Percentiles rank a stretch among this genome's conserved stretches.
These are phyloP conservation scores for Holtermannia corniformis DNA, from an alignment of 768 basidiomycete genomes.

Conservation along the genomic window DNA sequence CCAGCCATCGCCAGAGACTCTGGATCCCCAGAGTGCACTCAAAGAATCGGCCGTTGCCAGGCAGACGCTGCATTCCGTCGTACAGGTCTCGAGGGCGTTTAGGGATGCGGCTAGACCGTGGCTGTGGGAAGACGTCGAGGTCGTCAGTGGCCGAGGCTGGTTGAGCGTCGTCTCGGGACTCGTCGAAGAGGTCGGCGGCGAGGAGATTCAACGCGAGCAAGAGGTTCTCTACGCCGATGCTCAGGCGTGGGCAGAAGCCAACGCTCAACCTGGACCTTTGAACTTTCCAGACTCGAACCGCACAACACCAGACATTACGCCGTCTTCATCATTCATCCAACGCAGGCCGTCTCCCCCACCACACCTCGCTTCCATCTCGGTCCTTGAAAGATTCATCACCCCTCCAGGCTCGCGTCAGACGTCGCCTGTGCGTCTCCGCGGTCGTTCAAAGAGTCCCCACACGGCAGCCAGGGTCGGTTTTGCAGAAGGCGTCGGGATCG, in stretches of 20 bases:
- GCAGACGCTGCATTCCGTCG: background rate
- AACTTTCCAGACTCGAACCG: background rate
- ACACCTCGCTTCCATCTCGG: background rate
- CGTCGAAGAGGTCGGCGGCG: conserved; percentile 34
- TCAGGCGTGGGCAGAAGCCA: background rate
- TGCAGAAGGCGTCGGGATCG: background rate
- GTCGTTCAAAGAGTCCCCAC: background rate
- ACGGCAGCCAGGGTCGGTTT: background rate
- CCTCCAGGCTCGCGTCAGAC: background rate
- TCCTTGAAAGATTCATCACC: background rate
- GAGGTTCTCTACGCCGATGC: background rate
- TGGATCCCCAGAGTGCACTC: background rate
- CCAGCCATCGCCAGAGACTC: background rate
- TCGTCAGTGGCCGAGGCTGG: conserved; percentile 36
- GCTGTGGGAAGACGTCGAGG: conserved; percentile 39
- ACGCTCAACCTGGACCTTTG: background rate
- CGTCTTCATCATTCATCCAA: background rate
- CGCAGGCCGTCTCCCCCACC: background rate
- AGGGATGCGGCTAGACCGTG: conserved; percentile 32
- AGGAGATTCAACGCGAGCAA: conserved; percentile 1
- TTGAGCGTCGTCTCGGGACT: conserved; percentile 38
- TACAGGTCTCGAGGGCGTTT: conserved; percentile 2
- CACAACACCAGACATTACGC: background rate
- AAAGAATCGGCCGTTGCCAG: background rate
- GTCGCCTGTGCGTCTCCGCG: background rate